Percentiles rank a stretch among this genome's conserved stretches.
Conservation (phyloP, 2,329 filamentous ascomycete species). For the Talaromyces sp. region DNA sequence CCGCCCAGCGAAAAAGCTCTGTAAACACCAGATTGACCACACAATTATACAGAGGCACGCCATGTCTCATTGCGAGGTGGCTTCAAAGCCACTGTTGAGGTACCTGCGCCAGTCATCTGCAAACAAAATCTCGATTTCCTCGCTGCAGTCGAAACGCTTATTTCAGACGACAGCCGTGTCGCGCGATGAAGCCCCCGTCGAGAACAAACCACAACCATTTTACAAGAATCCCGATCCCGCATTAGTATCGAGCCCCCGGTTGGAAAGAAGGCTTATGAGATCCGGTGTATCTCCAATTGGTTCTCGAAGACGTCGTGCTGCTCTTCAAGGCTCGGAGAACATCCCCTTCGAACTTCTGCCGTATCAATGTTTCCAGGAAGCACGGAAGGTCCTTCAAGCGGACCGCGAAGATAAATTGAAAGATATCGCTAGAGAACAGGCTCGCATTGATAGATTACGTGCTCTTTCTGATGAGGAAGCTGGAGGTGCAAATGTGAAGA, state of each 20-base stretch:
- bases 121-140: constrained; percentile 28
- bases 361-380: constrained; percentile 97
- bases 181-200: constrained; percentile 43
- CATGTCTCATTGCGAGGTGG: constrained; percentile 41
- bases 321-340: constrained; percentile 58
- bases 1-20: constrained; percentile 7
- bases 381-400: constrained; percentile 70
- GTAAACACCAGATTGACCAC: not conserved
- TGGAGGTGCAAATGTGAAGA: constrained; percentile 61
- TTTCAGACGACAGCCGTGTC: constrained; percentile 45
- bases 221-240: constrained; percentile 54
- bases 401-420: constrained; percentile 78
- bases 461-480: constrained; percentile 53
- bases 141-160: constrained; percentile 39
- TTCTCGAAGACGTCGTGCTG: constrained; percentile 75
- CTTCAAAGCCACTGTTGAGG: constrained; percentile 40
- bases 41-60: constrained; percentile 1
- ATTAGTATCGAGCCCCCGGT: constrained; percentile 58
- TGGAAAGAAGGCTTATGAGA: constrained; percentile 64
- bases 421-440: constrained; percentile 62
- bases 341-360: constrained; percentile 90
- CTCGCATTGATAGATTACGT: constrained; percentile 64
- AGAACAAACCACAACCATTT: constrained; percentile 40
- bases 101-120: constrained; percentile 36
- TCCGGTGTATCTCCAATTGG: constrained; percentile 68